A percentile compares a stretch with the other conserved stretches of the same genome.
Evolutionary conservation across 495 filamentous ascomycete species (phyloP).

Genomic region (Xanthoparmelia taractica): DNA sequence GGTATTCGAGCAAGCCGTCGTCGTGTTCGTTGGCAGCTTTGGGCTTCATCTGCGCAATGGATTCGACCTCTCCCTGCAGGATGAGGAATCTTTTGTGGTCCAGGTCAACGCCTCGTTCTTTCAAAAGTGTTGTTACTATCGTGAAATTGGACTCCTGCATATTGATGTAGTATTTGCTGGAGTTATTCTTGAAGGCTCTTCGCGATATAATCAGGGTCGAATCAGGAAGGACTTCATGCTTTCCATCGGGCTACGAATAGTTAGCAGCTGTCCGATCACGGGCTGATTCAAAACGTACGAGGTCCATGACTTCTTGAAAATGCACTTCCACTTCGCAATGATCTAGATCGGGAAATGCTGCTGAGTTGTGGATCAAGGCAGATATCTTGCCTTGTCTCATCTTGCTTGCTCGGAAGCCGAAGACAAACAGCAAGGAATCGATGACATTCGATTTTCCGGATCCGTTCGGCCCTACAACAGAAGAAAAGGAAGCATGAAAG

Average conservation of each 20-base stretch:
- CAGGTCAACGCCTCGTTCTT: slow-evolving; percentile 82
- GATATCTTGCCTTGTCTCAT: slow-evolving; percentile 99
- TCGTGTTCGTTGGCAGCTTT: slow-evolving; percentile 93
- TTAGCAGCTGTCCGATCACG: slow-evolving; percentile 20
- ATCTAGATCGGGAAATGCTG: slow-evolving; percentile 71
- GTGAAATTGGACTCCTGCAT: slow-evolving; percentile 82
- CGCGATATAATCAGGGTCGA: slow-evolving; percentile 82
- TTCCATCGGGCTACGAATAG: slow-evolving; percentile 52
- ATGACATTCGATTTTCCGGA: slow-evolving; percentile 99
- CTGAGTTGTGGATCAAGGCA: slow-evolving; percentile 93
- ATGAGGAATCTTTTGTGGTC: slow-evolving; percentile 98
- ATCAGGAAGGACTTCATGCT: slow-evolving; percentile 64
- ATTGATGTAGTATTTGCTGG: slow-evolving; percentile 96
- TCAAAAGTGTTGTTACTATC: slow-evolving; percentile 77
- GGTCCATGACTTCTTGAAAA: slow-evolving; percentile 89
- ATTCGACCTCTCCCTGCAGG: slow-evolving; percentile 95
- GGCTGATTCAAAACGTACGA: slow-evolving; percentile 32
- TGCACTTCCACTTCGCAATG: slow-evolving; percentile 93
- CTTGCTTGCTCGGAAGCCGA: slow-evolving; percentile 96
- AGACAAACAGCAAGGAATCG: slow-evolving; percentile 94
- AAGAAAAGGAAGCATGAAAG: slow-evolving; percentile 97
- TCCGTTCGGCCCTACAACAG: slow-evolving; percentile 94
- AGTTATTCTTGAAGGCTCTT: slow-evolving; percentile 94
- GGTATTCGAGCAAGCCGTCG: slow-evolving; percentile 90
- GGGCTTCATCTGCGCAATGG: slow-evolving; percentile 97